Conservation (phyloP, 352 stramenopile genomes). For the Elongisporangium anandrum region DNA sequence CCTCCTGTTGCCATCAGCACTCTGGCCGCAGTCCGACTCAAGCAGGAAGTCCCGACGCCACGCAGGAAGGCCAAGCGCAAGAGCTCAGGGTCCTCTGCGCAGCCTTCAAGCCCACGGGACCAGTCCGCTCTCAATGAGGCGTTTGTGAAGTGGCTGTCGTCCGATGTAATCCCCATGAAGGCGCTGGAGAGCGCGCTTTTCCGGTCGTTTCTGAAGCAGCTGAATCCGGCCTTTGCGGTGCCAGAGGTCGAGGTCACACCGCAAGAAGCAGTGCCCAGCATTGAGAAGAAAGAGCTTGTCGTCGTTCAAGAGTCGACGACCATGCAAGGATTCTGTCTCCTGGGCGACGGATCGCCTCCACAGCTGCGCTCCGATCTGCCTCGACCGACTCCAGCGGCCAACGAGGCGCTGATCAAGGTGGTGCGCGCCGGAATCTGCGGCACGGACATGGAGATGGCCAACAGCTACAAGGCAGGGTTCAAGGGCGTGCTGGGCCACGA, state of each 20-base stretch:
- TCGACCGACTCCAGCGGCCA: slow-evolving; percentile 23
- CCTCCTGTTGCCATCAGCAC: slow-evolving; percentile 1
- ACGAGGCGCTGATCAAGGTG: slow-evolving; percentile 59
- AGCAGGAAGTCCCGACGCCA: slow-evolving; percentile 10
- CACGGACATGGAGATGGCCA: slow-evolving; percentile 72
- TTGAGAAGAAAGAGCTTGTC: slow-evolving; percentile 2
- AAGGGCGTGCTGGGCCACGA: slow-evolving; percentile 80
- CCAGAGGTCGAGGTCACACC: slow-evolving; percentile 31
- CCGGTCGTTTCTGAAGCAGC: slow-evolving; percentile 23
- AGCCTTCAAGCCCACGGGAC: background rate
- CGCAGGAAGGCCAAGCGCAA: slow-evolving; percentile 12
- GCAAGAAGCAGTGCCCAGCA: slow-evolving; percentile 11
- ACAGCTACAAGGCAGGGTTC: slow-evolving; percentile 71
- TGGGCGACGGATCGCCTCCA: slow-evolving; percentile 19
- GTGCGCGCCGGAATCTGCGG: slow-evolving; percentile 65
- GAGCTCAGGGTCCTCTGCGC: background rate
- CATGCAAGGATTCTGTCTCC: slow-evolving; percentile 28
- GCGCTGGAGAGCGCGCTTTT: slow-evolving; percentile 32
- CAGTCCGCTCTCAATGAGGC: slow-evolving; percentile 16
- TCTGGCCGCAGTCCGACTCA: slow-evolving; percentile 21
- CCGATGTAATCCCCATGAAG: slow-evolving; percentile 43
- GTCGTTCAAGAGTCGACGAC: background rate
- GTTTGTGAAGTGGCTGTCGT: slow-evolving; percentile 36
- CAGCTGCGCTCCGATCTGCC: slow-evolving; percentile 28
- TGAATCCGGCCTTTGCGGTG: slow-evolving; percentile 37